These are phyloP conservation scores for Carex cristatella DNA, from an alignment of 176 grass and related monocot genomes.

Conservation along the genomic window DNA sequence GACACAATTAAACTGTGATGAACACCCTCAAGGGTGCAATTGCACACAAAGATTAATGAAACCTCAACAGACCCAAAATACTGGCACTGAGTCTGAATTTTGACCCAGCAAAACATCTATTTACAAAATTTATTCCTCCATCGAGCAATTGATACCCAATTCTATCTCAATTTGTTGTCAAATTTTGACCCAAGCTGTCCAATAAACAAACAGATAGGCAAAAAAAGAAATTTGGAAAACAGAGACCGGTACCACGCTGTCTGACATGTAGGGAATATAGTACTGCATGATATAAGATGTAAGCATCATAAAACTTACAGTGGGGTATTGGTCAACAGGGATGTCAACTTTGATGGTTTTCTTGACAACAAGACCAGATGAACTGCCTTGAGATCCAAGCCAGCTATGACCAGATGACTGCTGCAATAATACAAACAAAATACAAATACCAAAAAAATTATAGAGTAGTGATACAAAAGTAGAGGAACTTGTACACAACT, in stretches of 20 bases:
- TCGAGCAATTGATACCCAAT: not conserved
- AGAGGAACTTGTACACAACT: not conserved
- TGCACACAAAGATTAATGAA: not conserved
- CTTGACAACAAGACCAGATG: conserved; percentile 81
- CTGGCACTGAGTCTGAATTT: not conserved
- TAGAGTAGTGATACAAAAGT: not conserved
- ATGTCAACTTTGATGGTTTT: conserved; percentile 96
- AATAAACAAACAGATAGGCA: not conserved
- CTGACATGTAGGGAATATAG: not conserved
- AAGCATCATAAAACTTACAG: conserved; percentile 56
- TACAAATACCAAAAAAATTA: conserved; percentile 5
- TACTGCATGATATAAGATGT: not conserved
- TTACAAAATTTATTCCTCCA: not conserved
- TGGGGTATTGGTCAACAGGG: conserved; percentile 79
- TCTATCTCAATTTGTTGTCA: not conserved
- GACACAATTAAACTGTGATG: not conserved
- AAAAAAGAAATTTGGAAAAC: not conserved
- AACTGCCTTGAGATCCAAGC: conserved; percentile 79
- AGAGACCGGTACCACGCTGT: not conserved
- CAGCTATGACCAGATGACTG: conserved; percentile 85
- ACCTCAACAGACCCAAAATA: not conserved
- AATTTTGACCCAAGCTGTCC: not conserved
- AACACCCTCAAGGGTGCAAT: not conserved
- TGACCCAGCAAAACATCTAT: not conserved
- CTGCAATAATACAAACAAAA: conserved; percentile 41